Conservation (phyloP, 495 filamentous ascomycete species). For the Cercophora scortea region DNA sequence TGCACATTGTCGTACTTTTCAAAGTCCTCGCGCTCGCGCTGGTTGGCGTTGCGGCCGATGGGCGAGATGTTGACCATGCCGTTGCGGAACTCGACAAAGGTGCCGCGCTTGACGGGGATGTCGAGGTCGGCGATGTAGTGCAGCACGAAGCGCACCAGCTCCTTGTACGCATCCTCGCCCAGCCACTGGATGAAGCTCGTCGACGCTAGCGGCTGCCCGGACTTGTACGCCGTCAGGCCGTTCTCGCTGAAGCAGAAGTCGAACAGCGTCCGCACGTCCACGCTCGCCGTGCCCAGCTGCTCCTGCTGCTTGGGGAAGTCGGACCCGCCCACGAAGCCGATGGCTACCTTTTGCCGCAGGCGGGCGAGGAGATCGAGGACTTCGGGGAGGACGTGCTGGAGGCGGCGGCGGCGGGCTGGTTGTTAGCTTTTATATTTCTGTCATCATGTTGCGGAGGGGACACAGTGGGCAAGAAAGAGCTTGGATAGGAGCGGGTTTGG, state of each 20-base stretch:
- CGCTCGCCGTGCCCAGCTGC: slow-evolving; percentile 62
- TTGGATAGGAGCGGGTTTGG: background rate
- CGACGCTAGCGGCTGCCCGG: slow-evolving; percentile 62
- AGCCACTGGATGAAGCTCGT: slow-evolving; percentile 87
- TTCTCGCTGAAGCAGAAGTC: slow-evolving; percentile 97
- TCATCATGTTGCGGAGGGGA: too few relatives aligned
- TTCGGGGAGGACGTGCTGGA: slow-evolving; percentile 52
- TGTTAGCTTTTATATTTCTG: background rate
- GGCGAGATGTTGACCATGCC: slow-evolving; percentile 96
- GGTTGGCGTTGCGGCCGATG: slow-evolving; percentile 81
- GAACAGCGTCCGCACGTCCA: slow-evolving; percentile 72
- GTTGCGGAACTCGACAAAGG: slow-evolving; percentile 93
- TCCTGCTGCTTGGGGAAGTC: slow-evolving; percentile 92
- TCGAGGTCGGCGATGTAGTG: slow-evolving; percentile 86
- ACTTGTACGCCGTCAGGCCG: slow-evolving; percentile 81
- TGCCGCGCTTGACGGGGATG: slow-evolving; percentile 84
- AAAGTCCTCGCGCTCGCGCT: slow-evolving; percentile 72
- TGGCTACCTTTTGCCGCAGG: slow-evolving; percentile 81
- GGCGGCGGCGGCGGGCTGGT: background rate
- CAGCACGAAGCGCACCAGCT: slow-evolving; percentile 75
- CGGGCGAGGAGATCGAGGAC: slow-evolving; percentile 73
- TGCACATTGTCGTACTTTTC: slow-evolving; percentile 69
- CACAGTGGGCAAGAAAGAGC: too few relatives aligned
- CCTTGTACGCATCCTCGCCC: slow-evolving; percentile 88
- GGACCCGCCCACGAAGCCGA: slow-evolving; percentile 84